phyloP scores from a whole-genome alignment of 495 filamentous ascomycete genomes.

The Penicillium desertorum region DNA sequence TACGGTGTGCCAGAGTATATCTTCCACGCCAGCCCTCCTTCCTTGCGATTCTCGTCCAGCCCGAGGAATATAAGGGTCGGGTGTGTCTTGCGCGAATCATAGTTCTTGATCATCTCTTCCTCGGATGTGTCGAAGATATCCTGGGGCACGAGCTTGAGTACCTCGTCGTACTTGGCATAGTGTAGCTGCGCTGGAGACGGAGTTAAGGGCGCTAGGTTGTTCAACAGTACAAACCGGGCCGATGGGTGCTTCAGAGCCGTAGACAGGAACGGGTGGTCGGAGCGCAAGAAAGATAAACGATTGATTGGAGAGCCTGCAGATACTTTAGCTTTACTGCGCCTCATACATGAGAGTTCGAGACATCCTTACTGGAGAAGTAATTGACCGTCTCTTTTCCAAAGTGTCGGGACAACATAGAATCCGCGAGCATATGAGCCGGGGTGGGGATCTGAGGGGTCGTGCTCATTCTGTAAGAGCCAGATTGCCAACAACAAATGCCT shows the following conservation, averaged over 20 bases:
- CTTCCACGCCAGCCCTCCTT: slow-evolving; percentile 51
- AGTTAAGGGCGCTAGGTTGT: slow-evolving; percentile 74
- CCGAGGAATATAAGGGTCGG: slow-evolving; percentile 84
- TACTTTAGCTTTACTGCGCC: slow-evolving; percentile 12
- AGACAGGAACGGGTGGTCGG: slow-evolving; percentile 75
- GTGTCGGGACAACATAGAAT: slow-evolving; percentile 81
- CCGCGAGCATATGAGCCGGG: slow-evolving; percentile 62
- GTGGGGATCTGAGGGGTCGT: slow-evolving; percentile 45
- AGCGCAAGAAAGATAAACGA: slow-evolving; percentile 81
- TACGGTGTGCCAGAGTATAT: slow-evolving; percentile 74
- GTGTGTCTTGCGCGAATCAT: slow-evolving; percentile 65
- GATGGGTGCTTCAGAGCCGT: slow-evolving; percentile 69
- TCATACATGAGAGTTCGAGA: slow-evolving; percentile 7
- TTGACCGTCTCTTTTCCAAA: slow-evolving; percentile 91
- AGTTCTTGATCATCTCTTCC: slow-evolving; percentile 67
- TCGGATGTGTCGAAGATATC: slow-evolving; percentile 72
- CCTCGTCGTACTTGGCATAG: slow-evolving; percentile 60
- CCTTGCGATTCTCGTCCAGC: slow-evolving; percentile 66
- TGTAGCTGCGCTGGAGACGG: slow-evolving; percentile 56
- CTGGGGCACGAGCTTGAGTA: slow-evolving; percentile 66
- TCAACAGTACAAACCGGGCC: slow-evolving; percentile 72
- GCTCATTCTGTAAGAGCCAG: slow-evolving; percentile 29
- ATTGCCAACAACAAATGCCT: neutral
- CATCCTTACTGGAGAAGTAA: slow-evolving; percentile 77
- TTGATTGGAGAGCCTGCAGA: slow-evolving; percentile 65